phyloP scores from a whole-genome alignment of 2,329 filamentous ascomycete species.

The Macrophomina tecta region DNA sequence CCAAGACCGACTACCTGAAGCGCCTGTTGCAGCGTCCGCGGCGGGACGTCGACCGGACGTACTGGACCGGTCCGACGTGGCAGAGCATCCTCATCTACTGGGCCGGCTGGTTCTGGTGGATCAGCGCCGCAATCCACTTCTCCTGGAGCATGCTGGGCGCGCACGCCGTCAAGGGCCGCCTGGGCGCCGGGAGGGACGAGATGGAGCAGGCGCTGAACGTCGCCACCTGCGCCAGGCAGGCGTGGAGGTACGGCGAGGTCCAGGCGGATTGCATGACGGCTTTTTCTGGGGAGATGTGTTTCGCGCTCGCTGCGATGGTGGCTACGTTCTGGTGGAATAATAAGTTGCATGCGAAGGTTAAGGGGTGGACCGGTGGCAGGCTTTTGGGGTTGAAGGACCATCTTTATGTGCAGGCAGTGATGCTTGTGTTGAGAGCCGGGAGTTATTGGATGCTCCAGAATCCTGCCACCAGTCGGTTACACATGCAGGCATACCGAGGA shows the following conservation, averaged over 20 bases:
- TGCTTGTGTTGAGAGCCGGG: conserved; percentile 62
- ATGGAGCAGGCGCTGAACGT: conserved; percentile 2
- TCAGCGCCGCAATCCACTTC: conserved; percentile 41
- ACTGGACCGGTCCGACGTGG: conserved; percentile 47
- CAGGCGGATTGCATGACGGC: conserved; percentile 39
- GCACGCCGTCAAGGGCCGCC: conserved; percentile 32
- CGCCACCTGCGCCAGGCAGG: conserved; percentile 35
- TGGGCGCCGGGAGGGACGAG: conserved; percentile 21
- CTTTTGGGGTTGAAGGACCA: conserved; percentile 67
- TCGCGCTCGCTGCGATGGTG: conserved; percentile 56
- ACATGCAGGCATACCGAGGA: conserved; percentile 46
- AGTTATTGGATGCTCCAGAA: conserved; percentile 41
- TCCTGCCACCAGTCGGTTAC: conserved; percentile 30
- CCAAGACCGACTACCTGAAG: conserved; percentile 80
- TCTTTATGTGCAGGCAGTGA: conserved; percentile 69
- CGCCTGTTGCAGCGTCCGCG: conserved; percentile 71
- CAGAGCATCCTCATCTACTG: conserved; percentile 53
- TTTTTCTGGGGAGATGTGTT: conserved; percentile 33
- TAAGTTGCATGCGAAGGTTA: conserved; percentile 67
- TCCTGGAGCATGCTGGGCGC: conserved; percentile 44
- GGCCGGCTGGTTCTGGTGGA: conserved; percentile 52
- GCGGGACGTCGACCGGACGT: conserved; percentile 29
- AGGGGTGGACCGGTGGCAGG: conserved; percentile 53
- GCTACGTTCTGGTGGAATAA: conserved; percentile 73
- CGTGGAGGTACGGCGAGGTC: conserved; percentile 32